Base-by-base conservation (phyloP, 2,329 filamentous ascomycete species). In the Helotiales sp. region DNA sequence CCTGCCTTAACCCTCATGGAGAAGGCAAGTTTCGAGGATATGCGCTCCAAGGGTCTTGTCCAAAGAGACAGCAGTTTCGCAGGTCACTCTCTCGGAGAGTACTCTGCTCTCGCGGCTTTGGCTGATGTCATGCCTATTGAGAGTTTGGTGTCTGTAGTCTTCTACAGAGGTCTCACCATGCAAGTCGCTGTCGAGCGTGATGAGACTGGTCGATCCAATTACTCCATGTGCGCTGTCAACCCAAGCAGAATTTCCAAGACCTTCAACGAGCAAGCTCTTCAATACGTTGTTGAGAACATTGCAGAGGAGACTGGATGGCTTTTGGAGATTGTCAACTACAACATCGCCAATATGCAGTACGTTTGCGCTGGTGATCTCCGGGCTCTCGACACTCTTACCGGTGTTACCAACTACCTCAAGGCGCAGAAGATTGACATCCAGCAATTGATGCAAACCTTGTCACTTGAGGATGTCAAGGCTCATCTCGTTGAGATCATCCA, bases 81-180 rank as follows among this genome's bases (percentile, higher is more conserved):
- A 15, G 96, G 96, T 72, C 96, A 99, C 84, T 99, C 96, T 0
- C 89, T 99, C 24, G 96, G 96, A 81, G 96, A 99, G 83, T 99
- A 99, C 85, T 97, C 94, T 70, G 96, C 96, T 10, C 89, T 99
- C 70, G 96, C 96, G 70, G 96, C 96, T 13, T 86, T 99, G 69
- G 96, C 96, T 11, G 95, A 99, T 77, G 96, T 99, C 78, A 97
- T 99, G 93, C 96, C 96, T n/a, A 99, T 99, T 76, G 96, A 99
- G 85, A 96, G 91, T 74, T 85, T 99, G 79, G 96, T 99, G 1
- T 98, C 96, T 0, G 96, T 99, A 55, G 96, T 99, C 64, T 99
- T 99, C 87, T 99, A 99, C 84, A 93, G 96, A 80, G 96, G 96
- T 77, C 84, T 99, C 77, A 99, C 96, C 24, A 99, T 99, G 96